Evolutionary conservation across 2,329 filamentous ascomycete genomes (phyloP), one percentile per base, ranked within the genome.

Genomic region (Huntiella bhutanensis): DNA sequence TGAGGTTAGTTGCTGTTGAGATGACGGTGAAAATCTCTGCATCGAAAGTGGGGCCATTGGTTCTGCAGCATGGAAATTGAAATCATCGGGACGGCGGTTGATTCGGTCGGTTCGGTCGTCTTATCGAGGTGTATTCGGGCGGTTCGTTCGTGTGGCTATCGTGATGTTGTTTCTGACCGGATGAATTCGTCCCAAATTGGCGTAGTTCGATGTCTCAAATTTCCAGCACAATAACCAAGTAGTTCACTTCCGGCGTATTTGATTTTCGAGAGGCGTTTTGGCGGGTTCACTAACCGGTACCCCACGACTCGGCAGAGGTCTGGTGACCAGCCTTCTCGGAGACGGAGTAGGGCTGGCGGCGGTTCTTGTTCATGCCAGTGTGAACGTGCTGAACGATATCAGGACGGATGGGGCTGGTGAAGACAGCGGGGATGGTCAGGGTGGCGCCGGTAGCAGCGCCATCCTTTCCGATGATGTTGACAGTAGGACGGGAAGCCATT

Each of bases 321-420:
- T 98, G 91, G 75, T 98, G 91, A 75, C 91, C 91, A 65, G 91
- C 91, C 83, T 98, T 98, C 82, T 96, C 88, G 81, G 86, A 94
- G 76, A 98, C 91, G 63, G 91, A 79, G 70, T 98, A 98, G 59
- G 91, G 87, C 63, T 98, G 91, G 68, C 91, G 82, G 81, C 93
- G 95, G 81, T 98, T 98, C 85, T 98, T 98, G 67, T 88, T 88
- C 76, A 98, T 92, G 63, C 91, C 91, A 62, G 85, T 93, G 81
- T 98, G 91, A 62, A 96, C 82, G 69, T 87, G 82, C 78, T 96
- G 88, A 65, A 98, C 91, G 66, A 98, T 94, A 72, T 98, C 91
- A 62, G 87, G 83, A 68, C 91, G 88, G 76, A 98, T 96, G 59
- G 91, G 91, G 60, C 83, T 77, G 69, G 77, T 78, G 82, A 98